Evolutionary conservation across 768 basidiomycete genomes (phyloP), one percentile per base, ranked within the genome.

Genomic region (Amanita polypyramis): DNA sequence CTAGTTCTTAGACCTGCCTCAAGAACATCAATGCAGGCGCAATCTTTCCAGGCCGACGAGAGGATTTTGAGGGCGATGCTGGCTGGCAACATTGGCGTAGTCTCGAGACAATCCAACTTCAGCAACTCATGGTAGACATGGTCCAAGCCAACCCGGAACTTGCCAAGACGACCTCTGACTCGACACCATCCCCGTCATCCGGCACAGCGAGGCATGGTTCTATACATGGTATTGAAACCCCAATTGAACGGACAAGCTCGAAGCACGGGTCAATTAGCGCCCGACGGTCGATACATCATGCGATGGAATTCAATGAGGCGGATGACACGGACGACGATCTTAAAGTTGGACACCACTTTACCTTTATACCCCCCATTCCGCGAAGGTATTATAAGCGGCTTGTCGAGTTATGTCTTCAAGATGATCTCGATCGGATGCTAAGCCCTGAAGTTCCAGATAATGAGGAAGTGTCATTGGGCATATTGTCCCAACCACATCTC

Each of bases 401-500:
- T 12, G 74, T 96, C 23, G 82, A 90, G 60, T 70, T 77, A 47
- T 92, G 92, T 59, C 77, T 99, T 39, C 72, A 82, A 20, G 74
- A 76, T 21, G 96, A 99, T 61, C 69, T 98, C 50, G 89, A 91
- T 58, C 77, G 82, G 32, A 91, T 99, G 87, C 73, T 85, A 42
- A 85, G 85, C 39, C 85, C 89, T 4, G 85, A 87, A 49, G 83
- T 97, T n/a, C 85, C 91, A 39, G 90, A 92, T 55, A 86, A 90
- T 55, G 90, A 97, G 55, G 93, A 98, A 67, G 95, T 99, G 12
- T 89, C 93, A 0, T 69, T 98, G 32, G 88, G 90, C 5, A 97
- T 99, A 49, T 66, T 99, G 14, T 90, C 90, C 3, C 60, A 75
- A 1, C 61, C 75, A 9, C 90, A 97, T 60, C 71, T 90, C 35